Evolutionary conservation across 2,329 filamentous ascomycete genomes (phyloP).

Genomic region (Sporothrix pseudoabietina): DNA sequence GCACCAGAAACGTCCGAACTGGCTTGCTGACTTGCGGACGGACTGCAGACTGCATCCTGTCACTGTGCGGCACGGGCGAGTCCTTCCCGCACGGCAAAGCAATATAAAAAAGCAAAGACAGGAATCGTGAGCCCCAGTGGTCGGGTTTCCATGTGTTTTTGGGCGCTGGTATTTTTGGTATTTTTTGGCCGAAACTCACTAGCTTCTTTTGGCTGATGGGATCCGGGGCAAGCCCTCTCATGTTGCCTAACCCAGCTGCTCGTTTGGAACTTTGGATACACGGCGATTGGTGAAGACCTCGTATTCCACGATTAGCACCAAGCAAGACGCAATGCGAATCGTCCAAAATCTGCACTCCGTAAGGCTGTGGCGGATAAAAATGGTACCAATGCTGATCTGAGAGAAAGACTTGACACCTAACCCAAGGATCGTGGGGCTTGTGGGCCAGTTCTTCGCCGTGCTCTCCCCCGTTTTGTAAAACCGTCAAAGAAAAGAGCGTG

Average conservation of each 20-base stretch:
- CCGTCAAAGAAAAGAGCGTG: neutral
- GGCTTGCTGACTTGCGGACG: neutral
- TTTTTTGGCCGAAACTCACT: neutral
- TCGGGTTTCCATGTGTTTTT: neutral
- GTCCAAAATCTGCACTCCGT: neutral
- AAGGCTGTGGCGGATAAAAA: neutral
- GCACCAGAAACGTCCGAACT: neutral
- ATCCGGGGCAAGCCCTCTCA: neutral
- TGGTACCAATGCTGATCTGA: neutral
- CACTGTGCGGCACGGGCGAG: neutral
- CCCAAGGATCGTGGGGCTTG: conserved; percentile 3
- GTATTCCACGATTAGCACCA: conserved; percentile 13
- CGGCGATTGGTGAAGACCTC: conserved; percentile 5
- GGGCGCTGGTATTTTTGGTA: neutral
- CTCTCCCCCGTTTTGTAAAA: neutral
- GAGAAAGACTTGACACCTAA: neutral
- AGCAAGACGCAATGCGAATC: no score
- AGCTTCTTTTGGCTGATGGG: neutral
- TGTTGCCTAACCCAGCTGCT: conserved; percentile 10
- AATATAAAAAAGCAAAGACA: neutral
- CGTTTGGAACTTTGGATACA: neutral
- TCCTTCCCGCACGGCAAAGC: neutral
- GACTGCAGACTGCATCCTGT: neutral
- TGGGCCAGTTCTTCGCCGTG: neutral
- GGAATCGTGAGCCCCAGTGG: neutral